phyloP scores from a whole-genome alignment of 2,329 filamentous ascomycete genomes.

The Sclerotinia minor region DNA sequence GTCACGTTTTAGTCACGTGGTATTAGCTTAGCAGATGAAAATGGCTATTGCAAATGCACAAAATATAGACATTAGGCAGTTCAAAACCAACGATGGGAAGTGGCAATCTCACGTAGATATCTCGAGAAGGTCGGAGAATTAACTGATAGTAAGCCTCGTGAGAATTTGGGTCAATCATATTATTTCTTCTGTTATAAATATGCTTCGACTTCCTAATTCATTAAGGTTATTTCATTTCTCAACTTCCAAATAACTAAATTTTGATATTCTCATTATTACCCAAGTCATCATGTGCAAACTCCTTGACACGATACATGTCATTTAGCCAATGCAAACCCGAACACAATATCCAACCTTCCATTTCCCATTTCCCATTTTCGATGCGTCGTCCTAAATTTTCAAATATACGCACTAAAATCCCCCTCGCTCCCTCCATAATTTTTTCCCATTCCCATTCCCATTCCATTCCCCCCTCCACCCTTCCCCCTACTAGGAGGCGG shows the following conservation, averaged over 20 bases:
- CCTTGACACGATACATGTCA: not conserved
- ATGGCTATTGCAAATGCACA: no score
- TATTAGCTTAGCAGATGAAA: no score
- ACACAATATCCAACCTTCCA: not conserved
- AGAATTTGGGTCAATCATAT: not conserved
- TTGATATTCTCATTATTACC: not conserved
- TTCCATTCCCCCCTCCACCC: not conserved
- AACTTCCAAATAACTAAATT: not conserved
- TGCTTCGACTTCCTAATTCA: not conserved
- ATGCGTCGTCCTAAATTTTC: not conserved
- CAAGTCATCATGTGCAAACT: not conserved
- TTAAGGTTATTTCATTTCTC: not conserved
- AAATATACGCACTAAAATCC: conserved; percentile 20
- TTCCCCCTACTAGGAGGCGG: not conserved
- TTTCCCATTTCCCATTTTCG: not conserved
- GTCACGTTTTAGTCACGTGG: no score
- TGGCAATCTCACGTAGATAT: no score
- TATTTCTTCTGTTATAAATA: not conserved
- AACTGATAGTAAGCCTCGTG: no score
- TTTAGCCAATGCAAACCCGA: no score
- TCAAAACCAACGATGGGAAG: no score
- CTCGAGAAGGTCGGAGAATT: no score
- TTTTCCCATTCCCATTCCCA: not conserved
- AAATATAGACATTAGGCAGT: no score
- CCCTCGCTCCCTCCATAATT: not conserved